Base-by-base conservation (phyloP, 1,139 yeast species). In the Yamadazyma diospyri region DNA sequence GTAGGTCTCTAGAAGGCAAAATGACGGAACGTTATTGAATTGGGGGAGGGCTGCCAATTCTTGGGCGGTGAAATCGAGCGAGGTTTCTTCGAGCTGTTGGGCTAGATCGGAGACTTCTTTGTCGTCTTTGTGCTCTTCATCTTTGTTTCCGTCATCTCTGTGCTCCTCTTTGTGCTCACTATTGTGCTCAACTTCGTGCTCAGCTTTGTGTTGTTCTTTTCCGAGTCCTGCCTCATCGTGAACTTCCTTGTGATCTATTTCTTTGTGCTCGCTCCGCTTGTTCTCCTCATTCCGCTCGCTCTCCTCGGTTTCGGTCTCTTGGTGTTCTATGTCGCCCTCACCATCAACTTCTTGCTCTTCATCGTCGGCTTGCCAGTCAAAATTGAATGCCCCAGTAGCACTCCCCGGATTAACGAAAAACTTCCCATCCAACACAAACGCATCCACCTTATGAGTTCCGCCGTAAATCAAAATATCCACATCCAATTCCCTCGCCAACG, bases 401-500 rank as follows among this genome's bases (percentile, higher is more conserved):
- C 95, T 83, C 0, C 98, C 98, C 0, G 98, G 98, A 54, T 87
- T 89, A 16, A 92, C 72, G 51, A 92, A 92, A 57, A 89, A 87
- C 60, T 86, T 87, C 18, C 94, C 95, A 45, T 88, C 97, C 40
- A 89, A 64, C 8, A 94, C 86, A 51, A 87, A 92, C 0, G 97
- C 96, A 52, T 92, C 97, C 6, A 87, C 94, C 42, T 79, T 77
- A 55, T 87, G 95, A 2, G 95, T 81, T 0, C 96, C 95, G n/a
- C 97, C 97, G 86, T 94, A 87, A n/a, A 92, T 69, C 47, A 92
- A 66, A 7, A 92, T 74, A 57, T 92, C 97, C 29, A 86, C 97
- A 53, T 89, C 95, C 67, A 89, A 67, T 58, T 88, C 92, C 40
- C 98, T 70, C 0, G 98, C 96, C 39, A 85, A 72, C 1, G 84